Conservation (phyloP, 163 green algal genomes). For the Scenedesmus sp. region DNA sequence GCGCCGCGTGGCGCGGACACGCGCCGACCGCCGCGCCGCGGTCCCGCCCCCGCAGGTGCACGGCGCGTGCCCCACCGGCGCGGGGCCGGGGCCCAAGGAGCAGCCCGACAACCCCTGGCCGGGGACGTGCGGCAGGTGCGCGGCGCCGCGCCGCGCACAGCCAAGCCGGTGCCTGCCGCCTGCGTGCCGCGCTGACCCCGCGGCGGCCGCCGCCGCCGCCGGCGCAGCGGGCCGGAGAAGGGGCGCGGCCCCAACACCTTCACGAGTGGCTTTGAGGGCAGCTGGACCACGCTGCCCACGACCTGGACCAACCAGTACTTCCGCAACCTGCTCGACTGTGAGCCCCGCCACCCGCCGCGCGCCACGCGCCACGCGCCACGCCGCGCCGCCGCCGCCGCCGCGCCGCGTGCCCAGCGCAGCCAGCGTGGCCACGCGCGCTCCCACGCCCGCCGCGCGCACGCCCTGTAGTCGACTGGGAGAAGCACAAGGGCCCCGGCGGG, state of each 20-base stretch:
- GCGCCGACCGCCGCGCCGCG: too few species aligned
- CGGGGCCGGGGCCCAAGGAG: constrained; percentile 44
- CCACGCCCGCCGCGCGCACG: too few species aligned
- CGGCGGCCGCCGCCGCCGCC: too few species aligned
- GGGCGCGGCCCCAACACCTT: constrained; percentile 56
- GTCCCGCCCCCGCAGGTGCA: too few species aligned
- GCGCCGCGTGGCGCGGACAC: neutral
- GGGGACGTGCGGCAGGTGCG: constrained; percentile 47
- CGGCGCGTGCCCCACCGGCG: constrained; percentile 53
- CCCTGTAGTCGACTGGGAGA: too few species aligned
- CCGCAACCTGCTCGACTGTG: constrained; percentile 53
- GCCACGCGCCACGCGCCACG: too few species aligned
- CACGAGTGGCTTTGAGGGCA: constrained; percentile 55
- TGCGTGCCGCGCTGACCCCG: too few species aligned
- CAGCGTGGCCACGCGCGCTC: too few species aligned
- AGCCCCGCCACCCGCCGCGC: neutral
- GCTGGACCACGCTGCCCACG: constrained; percentile 52
- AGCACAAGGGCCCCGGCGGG: constrained; percentile 34
- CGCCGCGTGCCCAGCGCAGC: too few species aligned
- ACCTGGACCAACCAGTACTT: constrained; percentile 55
- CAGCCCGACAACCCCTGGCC: constrained; percentile 51
- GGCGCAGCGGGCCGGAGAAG: neutral
- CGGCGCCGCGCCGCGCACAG: neutral
- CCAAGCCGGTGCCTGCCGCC: neutral
- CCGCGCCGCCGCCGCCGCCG: too few species aligned